Base-by-base conservation (phyloP, 2,329 filamentous ascomycete genomes). In the Alternaria solani region DNA sequence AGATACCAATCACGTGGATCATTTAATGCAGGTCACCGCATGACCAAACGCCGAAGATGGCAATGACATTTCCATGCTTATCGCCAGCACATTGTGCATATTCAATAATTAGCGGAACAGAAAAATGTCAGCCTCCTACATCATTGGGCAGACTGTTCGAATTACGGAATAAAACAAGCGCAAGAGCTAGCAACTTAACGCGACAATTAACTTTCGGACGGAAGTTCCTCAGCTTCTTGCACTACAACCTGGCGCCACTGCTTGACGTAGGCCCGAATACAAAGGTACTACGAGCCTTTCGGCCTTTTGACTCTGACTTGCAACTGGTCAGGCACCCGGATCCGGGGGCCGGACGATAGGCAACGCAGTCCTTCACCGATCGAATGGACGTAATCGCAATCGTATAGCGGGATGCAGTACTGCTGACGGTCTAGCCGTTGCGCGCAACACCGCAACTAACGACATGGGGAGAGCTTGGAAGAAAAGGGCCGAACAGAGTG, bases 1-100 rank as follows among this genome's bases (percentile, higher is more conserved):
- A 42, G 28, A 56, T 30, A 28, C 42, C 20, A 28, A 53, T 64
- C 63, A 66, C 61, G 61, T 65, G 63, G 54, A 42, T 28, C 12
- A 36, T 30, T 51, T 59, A 55, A 53, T 49, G 57, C 62, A 65
- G 49, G 44, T 51, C 55, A 65, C 51, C 38, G 51, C 39, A 48
- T 57, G 53, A 47, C 30, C 46, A 25, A 44, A 46, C 12, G 32
- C 23, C 16, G 26, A 39, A 26, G 39, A 57, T 47, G 23, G 28
- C 8, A 52, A 38, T 57, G 25, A 28, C 25, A 32, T 60, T 51
- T 36, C 53, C 12, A 34, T 26, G 47, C 30, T 23, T 43, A 26
- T 26, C 34, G 57, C 57, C 43, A 59, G 20, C 51, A 43, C 54
- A 44, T 57, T 39, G n/a, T 46, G 55, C 49, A 54, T 48, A 14